A percentile compares a stretch with the other conserved stretches of the same genome.
These are phyloP conservation scores for Ceratobasidium sp. DNA, from an alignment of 1,284 basidiomycete species.

Conservation along the genomic window DNA sequence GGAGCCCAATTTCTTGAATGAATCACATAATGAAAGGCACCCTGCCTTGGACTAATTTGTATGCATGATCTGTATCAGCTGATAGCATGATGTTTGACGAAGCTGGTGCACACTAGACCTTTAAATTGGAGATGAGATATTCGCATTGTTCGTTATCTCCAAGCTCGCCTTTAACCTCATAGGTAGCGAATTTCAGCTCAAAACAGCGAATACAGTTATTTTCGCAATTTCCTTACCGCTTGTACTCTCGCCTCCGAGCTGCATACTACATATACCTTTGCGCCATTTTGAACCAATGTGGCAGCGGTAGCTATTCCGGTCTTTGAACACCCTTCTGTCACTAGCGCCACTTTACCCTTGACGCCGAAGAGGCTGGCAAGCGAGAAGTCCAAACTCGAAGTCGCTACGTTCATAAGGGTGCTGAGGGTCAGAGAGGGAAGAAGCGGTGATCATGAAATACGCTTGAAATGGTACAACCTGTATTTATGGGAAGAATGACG, in stretches of 20 bases:
- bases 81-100: conserved; percentile 12
- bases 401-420: not conserved
- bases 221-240: conserved; percentile 58
- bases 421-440: not conserved
- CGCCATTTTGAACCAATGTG: conserved; percentile 81
- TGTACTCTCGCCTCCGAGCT: conserved; percentile 78
- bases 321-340: conserved; percentile 81
- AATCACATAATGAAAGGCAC: conserved; percentile 73
- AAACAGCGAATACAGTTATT: not conserved
- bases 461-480: not conserved
- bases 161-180: conserved; percentile 55
- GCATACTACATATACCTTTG: conserved; percentile 84
- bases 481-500: not conserved
- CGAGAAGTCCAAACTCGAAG: conserved; percentile 56
- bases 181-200: not conserved
- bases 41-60: conserved; percentile 71
- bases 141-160: conserved; percentile 68
- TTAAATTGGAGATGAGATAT: conserved; percentile 76
- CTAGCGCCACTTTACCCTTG: conserved; percentile 71
- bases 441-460: not conserved
- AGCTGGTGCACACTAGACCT: conserved; percentile 56
- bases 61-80: conserved; percentile 1
- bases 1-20: conserved; percentile 70
- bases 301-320: conserved; percentile 83
- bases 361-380: conserved; percentile 72